Evolutionary conservation across 257 asterid genomes (phyloP).

Genomic region (Fraxinus pennsylvanica): DNA sequence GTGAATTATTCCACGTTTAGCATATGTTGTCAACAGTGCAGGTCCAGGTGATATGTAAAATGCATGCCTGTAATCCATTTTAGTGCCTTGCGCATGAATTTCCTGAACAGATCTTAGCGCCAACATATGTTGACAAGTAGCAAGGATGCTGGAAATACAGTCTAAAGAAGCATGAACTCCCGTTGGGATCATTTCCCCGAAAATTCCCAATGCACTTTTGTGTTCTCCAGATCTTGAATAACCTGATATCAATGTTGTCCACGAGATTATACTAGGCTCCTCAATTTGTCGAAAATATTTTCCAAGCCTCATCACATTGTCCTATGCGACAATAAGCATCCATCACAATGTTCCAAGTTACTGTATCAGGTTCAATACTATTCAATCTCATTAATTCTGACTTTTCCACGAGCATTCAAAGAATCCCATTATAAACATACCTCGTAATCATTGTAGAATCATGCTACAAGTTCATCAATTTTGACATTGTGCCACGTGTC

Average conservation of each 20-base stretch:
- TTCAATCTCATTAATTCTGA: conserved; percentile 32
- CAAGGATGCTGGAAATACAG: conserved; percentile 43
- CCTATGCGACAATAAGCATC: conserved; percentile 47
- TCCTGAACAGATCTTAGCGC: conserved; percentile 35
- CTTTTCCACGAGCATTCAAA: conserved; percentile 34
- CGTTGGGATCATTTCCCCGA: conserved; percentile 31
- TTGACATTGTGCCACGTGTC: no score
- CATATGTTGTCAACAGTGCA: conserved; percentile 35
- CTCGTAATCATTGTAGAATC: conserved; percentile 29
- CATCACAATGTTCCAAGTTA: conserved; percentile 41
- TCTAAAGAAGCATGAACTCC: conserved; percentile 39
- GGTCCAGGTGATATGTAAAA: conserved; percentile 48
- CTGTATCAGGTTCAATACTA: conserved; percentile 38
- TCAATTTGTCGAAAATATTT: conserved; percentile 32
- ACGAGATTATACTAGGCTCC: conserved; percentile 43
- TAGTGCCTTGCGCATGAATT: conserved; percentile 45
- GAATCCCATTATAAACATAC: conserved; percentile 34
- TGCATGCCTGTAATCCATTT: conserved; percentile 11
- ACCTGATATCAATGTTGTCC: conserved; percentile 50
- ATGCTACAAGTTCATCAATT: no score
- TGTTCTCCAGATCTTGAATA: conserved; percentile 40
- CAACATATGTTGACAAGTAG: conserved; percentile 23
- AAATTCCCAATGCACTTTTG: conserved; percentile 17
- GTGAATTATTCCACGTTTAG: conserved; percentile 31
- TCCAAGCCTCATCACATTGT: conserved; percentile 40